Evolutionary conservation across 2,329 filamentous ascomycete species (phyloP).

Genomic region (Leptographium galeiforme): DNA sequence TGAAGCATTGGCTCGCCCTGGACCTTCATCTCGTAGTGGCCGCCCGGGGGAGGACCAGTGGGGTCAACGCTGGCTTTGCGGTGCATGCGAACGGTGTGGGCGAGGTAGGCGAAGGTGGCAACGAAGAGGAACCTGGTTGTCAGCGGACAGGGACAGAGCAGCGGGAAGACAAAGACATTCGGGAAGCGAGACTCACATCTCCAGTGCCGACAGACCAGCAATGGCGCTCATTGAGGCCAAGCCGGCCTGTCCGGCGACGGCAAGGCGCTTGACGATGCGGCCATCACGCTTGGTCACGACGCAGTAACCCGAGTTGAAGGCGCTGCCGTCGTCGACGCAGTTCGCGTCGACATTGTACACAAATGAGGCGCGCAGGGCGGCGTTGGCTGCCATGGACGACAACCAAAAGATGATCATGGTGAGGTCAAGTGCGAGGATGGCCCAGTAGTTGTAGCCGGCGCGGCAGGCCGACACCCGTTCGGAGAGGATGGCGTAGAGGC

Average conservation of each 20-base stretch:
- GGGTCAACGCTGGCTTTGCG: slow-evolving; percentile 11
- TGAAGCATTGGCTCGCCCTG: slow-evolving; percentile 8
- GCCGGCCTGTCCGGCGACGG: slow-evolving; percentile 11
- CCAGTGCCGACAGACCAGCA: slow-evolving; percentile 18
- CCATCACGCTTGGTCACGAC: slow-evolving; percentile 9
- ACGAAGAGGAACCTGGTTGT: slow-evolving; percentile 19
- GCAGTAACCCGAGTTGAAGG: slow-evolving; percentile 15
- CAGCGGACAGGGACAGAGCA: slow-evolving; percentile 10
- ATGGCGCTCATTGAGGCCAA: slow-evolving; percentile 17
- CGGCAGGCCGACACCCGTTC: slow-evolving; percentile 16
- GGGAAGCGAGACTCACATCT: slow-evolving; percentile 12
- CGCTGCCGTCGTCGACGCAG: slow-evolving; percentile 17
- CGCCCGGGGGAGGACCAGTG: slow-evolving; percentile 10
- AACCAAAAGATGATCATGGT: slow-evolving; percentile 20
- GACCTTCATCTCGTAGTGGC: slow-evolving; percentile 17
- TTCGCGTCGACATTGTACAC: slow-evolving; percentile 8
- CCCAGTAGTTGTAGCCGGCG: slow-evolving; percentile 20
- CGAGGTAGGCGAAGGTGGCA: slow-evolving; percentile 29
- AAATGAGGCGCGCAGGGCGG: slow-evolving; percentile 16
- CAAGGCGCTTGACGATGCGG: slow-evolving; percentile 9
- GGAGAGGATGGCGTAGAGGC: slow-evolving; percentile 15
- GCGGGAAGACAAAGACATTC: not conserved
- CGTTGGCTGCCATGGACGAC: slow-evolving; percentile 18
- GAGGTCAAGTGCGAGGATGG: slow-evolving; percentile 18
- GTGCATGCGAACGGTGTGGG: slow-evolving; percentile 17